Percentiles rank a stretch among this genome's conserved stretches.
Evolutionary conservation across 1,139 yeast species (phyloP).

Genomic region (Yamadazyma epiphylla): DNA sequence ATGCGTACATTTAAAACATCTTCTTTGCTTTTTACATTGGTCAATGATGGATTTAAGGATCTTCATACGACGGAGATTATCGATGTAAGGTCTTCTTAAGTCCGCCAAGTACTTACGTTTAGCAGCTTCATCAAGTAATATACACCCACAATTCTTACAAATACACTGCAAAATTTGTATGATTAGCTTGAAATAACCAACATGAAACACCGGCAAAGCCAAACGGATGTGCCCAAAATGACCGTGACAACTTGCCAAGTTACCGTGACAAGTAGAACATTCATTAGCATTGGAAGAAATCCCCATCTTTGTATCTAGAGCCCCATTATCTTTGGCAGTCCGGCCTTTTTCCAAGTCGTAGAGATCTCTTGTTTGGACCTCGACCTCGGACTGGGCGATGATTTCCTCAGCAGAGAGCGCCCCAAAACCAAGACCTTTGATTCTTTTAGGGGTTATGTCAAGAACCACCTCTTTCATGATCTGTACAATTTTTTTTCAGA

Average conservation of each 20-base stretch:
- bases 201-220: conserved; percentile 91
- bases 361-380: conserved; percentile 84
- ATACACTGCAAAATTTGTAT: conserved; percentile 86
- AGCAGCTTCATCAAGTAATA: conserved; percentile 69
- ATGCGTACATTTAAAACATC: conserved; percentile 84
- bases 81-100: conserved; percentile 82
- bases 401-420: conserved; percentile 90
- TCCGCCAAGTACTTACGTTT: conserved; percentile 70
- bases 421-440: conserved; percentile 88
- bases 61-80: conserved; percentile 88
- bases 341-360: conserved; percentile 87
- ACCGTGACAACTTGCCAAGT: conserved; percentile 93
- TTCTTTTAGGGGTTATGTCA: conserved; percentile 86
- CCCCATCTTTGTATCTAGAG: conserved; percentile 92
- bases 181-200: conserved; percentile 92
- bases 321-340: conserved; percentile 76
- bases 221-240: conserved; percentile 94
- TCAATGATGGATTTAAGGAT: conserved; percentile 77
- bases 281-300: conserved; percentile 80
- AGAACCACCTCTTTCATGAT: conserved; percentile 70
- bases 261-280: conserved; percentile 90
- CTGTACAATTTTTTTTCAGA: background rate
- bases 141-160: conserved; percentile 84
- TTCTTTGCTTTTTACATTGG: conserved; percentile 92
- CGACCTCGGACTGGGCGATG: conserved; percentile 91